Evolutionary conservation across 1,284 basidiomycete genomes (phyloP), one percentile per base, ranked within the genome.

Genomic region (Irpex sp.): DNA sequence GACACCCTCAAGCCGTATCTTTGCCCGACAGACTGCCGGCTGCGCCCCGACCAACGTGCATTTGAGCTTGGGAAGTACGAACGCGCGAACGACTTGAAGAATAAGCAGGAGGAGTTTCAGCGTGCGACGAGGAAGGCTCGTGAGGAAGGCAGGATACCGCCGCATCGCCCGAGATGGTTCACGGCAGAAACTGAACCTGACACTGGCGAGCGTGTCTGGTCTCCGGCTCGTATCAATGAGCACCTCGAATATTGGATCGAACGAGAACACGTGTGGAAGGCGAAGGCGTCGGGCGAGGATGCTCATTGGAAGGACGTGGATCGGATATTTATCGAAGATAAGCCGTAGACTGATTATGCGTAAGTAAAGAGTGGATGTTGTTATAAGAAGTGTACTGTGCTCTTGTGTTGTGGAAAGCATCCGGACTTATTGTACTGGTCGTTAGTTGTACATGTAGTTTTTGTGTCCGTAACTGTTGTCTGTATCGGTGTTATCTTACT

Each of bases 31-130:
- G 97, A 99, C 77, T 98, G 96, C 73, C 87, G 97, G 0, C 77
- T 98, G 55, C 86, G 97, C 0, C 96, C 96, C 0, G 97, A 99
- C 74, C 94, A 98, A 75, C 84, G 94, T 34, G 95, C 96, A n/a
- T 97, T 97, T 71, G 96, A 98, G 81, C 77, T 87, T 68, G 96
- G 95, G n/a, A 82, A 86, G 72, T 98, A 96, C 72, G 96, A 98
- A 69, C 80, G 85, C 40, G 97, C 97, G 56, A 97, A 98, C 74
- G 85, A 84, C 61, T 80, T 98, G 68, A 98, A 99, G 80, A 81
- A 83, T 31, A 81, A 81, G 65, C 93, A 98, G 72, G 97, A 98
- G 74, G 94, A 97, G 67, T 85, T 84, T 71, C 97, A 99, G 78
- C 84, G 97, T 1, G 80, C 79, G 61, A 96, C 90, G 5, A 81